Base-by-base conservation (phyloP, 1,284 basidiomycete genomes). In the Melampsora americana region DNA sequence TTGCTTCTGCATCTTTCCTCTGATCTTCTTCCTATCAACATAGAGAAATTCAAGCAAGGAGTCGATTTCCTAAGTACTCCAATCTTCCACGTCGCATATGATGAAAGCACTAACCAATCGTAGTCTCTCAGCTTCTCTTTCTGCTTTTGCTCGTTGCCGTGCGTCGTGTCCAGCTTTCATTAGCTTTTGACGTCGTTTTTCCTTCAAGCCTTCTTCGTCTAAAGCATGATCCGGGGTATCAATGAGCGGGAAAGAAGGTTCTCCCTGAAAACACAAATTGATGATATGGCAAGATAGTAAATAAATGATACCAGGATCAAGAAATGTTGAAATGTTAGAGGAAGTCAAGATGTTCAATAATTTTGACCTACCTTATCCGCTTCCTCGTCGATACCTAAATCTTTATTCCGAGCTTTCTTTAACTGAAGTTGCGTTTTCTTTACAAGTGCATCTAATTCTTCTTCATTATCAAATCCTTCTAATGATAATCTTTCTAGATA, bases 141-240 rank as follows among this genome's bases (percentile, higher is more conserved):
- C 95, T 46, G 89, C 89, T 79, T 92, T 89, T 0, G 89, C 88
- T 7, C 93, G 89, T 66, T 90, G 87, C 14, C 96, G 89, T 0
- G 95, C 94, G 77, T 99, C 96, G 83, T 91, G 95, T 0, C 93
- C 93, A 0, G 95, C 93, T 84, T 97, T 99, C 85, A 96, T 86
- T 48, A 99, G 86, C 78, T 89, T 90, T 83, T 99, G 96, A 79
- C 90, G 91, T 80, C 90, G 90, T 85, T 99, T 99, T 83, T 99
- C 96, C 83, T 93, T 97, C 65, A 98, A 81, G 18, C 89, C 88
- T 65, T 97, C 95, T 82, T 98, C 95, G 80, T 93, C 93, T 26
- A 99, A 87, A 87, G 96, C 91, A 23, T 88, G 90, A 83, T 99
- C 96, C 0, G 94, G 93, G 0, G 92, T 86, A 80, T 97, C 93